Evolutionary conservation across 306 rosid genomes (phyloP), one percentile per base, ranked within the genome.

Genomic region (Cucurbita ficifolia): DNA sequence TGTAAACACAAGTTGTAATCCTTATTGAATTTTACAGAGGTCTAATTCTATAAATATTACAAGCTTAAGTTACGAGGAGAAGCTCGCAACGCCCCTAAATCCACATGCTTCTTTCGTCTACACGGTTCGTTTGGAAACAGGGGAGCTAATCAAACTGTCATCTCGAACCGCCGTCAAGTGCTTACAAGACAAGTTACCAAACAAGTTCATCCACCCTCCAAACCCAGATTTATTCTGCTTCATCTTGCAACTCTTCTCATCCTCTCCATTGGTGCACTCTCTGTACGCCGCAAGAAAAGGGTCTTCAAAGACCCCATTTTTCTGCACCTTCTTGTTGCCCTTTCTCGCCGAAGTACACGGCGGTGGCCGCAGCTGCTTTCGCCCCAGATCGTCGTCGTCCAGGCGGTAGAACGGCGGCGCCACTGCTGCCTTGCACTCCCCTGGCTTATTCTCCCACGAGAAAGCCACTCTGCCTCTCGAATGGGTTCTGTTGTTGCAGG

Each of bases 401-500:
- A 42, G 14, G 18, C 43, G 12, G 75, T 7, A 16, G 42, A n/a
- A 68, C 43, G 49, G 64, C 29, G 73, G 43, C 61, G 10, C 42
- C 40, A 11, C n/a, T 7, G 64, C 19, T 59, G 64, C 42, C 42
- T 88, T 87, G 24, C 88, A 81, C 10, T 83, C 82, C 1, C 96
- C 92, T 4, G 93, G 91, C 63, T 85, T 84, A 56, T 83, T 84
- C 82, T 93, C 96, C 97, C 96, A 89, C 17, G 96, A 83, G 86
- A 90, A 92, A 76, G 87, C 82, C n/a, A 84, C 75, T 39, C 75
- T 85, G 49, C 79, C 84, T 35, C 33, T 56, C 10, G 79, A 79
- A 42, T 52, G 53, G 57, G 24, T 70, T 13, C 10, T 42, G 8
- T 53, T 42, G 5, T 48, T 60, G 42, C 56, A 49, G 74, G 78